phyloP scores from a whole-genome alignment of 139 green algal species.

The Tetraselmis striata region DNA sequence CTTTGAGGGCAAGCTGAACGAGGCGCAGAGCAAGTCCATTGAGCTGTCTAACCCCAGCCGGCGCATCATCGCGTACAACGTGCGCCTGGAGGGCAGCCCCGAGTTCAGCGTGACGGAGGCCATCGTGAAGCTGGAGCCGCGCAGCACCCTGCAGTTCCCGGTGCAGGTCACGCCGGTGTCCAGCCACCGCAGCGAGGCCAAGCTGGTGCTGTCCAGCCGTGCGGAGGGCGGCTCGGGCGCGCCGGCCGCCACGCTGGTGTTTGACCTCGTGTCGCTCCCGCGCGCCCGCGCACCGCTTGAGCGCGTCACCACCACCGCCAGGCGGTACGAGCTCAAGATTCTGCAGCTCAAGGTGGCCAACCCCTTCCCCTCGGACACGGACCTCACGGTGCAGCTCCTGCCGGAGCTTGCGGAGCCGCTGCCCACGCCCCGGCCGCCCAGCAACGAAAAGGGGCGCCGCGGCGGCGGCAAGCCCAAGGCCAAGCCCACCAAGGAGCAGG shows the following conservation, averaged over 20 bases:
- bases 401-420: constrained; percentile 42
- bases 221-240: constrained; percentile 22
- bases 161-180: constrained; percentile 10
- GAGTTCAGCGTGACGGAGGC: constrained; percentile 55
- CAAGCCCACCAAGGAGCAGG: neutral
- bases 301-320: constrained; percentile 25
- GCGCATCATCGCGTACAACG: constrained; percentile 54
- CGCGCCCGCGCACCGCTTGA: constrained; percentile 45
- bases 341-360: constrained; percentile 61
- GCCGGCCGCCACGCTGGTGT: constrained; percentile 60
- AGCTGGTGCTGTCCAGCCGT: constrained; percentile 20
- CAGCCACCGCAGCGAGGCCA: neutral
- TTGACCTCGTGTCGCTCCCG: constrained; percentile 41
- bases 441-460: neutral
- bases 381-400: constrained; percentile 35
- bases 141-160: constrained; percentile 21
- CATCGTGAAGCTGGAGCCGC: constrained; percentile 54
- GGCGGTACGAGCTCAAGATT: constrained; percentile 55
- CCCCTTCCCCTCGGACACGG: constrained; percentile 65
- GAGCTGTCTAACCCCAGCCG: constrained; percentile 66
- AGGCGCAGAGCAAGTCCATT: constrained; percentile 54
- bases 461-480: neutral
- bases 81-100: constrained; percentile 47
- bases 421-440: constrained; percentile 1
- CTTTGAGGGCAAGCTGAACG: constrained; percentile 52